These are phyloP conservation scores for Debaryomycetaceae sp. DNA, from an alignment of 1,139 yeast genomes.

Conservation along the genomic window DNA sequence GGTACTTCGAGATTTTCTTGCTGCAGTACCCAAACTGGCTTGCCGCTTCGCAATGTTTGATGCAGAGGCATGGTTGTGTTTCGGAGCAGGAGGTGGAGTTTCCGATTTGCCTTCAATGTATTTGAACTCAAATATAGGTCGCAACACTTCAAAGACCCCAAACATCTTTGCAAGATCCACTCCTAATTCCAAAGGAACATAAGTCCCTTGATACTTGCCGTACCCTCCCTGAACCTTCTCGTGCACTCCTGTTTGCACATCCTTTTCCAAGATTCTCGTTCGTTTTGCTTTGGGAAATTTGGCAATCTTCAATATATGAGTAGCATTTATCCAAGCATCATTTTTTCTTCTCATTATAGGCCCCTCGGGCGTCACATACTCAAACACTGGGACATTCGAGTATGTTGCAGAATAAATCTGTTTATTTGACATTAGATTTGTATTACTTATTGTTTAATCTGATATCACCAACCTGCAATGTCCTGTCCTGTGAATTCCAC, in stretches of 20 bases:
- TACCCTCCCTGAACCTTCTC: constrained; percentile 96
- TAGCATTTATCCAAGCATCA: constrained; percentile 88
- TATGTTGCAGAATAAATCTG: constrained; percentile 76
- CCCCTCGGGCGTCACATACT: constrained; percentile 64
- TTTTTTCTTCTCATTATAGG: constrained; percentile 77
- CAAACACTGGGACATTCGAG: constrained; percentile 76
- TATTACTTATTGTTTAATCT: not conserved
- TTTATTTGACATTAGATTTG: constrained; percentile 21
- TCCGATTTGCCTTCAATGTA: constrained; percentile 53
- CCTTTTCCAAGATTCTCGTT: constrained; percentile 80
- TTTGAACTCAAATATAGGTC: constrained; percentile 64
- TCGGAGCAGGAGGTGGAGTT: constrained; percentile 82
- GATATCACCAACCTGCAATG: not conserved
- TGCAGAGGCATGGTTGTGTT: constrained; percentile 71
- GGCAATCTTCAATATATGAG: constrained; percentile 85
- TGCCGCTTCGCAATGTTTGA: constrained; percentile 46
- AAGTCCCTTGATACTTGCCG: constrained; percentile 93
- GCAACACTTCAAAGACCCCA: constrained; percentile 62
- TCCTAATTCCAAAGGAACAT: constrained; percentile 75
- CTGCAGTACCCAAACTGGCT: constrained; percentile 14
- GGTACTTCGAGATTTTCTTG: constrained; percentile 21
- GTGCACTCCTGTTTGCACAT: constrained; percentile 79
- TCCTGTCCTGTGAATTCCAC: not conserved
- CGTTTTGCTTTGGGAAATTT: constrained; percentile 83
- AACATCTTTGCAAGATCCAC: constrained; percentile 66